Evolutionary conservation across 148 eudicot genomes (phyloP).

Genomic region (Rhododendron williamsianum): DNA sequence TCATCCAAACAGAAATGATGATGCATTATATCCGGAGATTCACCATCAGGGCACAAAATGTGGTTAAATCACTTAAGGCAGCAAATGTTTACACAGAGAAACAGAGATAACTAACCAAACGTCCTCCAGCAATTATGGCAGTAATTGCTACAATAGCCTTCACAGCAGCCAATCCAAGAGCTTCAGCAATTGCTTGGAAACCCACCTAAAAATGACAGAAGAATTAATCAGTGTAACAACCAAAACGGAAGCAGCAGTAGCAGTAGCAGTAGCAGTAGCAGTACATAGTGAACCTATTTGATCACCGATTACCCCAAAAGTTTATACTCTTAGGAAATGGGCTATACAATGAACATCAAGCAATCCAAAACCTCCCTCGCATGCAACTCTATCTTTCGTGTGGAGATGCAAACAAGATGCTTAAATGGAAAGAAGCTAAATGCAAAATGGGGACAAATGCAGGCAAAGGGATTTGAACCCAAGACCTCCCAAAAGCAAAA

Average conservation of each 20-base stretch:
- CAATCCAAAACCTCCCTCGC: background rate
- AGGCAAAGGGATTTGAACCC: background rate
- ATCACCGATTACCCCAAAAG: background rate
- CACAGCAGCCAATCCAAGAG: slow-evolving; percentile 95
- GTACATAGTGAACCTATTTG: background rate
- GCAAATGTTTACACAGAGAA: background rate
- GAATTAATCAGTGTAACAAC: slow-evolving; percentile 5
- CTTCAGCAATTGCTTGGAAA: slow-evolving; percentile 97
- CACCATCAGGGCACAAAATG: slow-evolving; percentile 5
- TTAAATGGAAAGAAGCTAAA: background rate
- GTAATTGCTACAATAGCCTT: slow-evolving; percentile 95
- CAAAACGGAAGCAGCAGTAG: slow-evolving; percentile 7
- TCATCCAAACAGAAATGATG: background rate
- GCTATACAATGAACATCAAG: background rate
- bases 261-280: slow-evolving; percentile 1
- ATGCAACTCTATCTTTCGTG: background rate
- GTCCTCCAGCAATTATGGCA: slow-evolving; percentile 98
- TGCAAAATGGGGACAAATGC: background rate
- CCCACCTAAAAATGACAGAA: slow-evolving; percentile 52
- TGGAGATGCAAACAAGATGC: background rate
- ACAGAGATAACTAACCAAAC: slow-evolving; percentile 57
- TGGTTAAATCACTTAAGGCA: slow-evolving; percentile 3
- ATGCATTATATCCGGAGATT: background rate
- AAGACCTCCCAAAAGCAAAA: background rate
- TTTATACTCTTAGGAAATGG: background rate